Evolutionary conservation across 192 early-diverging fungal genomes (phyloP), one percentile per base, ranked within the genome.

Genomic region (Polychytrium aggregatum): DNA sequence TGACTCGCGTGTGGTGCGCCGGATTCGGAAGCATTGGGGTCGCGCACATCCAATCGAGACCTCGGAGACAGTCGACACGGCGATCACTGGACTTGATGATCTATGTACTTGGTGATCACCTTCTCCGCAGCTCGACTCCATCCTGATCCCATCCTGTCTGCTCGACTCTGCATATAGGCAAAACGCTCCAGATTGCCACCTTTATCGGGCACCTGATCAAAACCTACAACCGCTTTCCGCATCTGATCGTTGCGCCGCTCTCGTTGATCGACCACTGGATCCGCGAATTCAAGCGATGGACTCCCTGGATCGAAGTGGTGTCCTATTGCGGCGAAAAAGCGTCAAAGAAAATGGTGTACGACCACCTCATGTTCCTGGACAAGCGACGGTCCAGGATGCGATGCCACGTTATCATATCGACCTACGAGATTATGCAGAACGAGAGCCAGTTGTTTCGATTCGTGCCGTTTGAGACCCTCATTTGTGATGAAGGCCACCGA

Each of bases 401-500:
- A 63, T 88, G 81, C 53, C 86, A 88, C 51, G 83, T 84, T 1
- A 60, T 88, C 0, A 47, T 88, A 16, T 66, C 73, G 1, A 80
- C 71, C 22, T 82, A 84, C 38, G 80, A 86, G 52, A 61, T 52
- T 1, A 61, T 82, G 49, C 48, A 64, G 44, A 33, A 41, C 3
- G 70, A 83, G 20, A 48, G 49, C 13, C 34, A 30, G 0, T 53
- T 71, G n/a, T 74, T 82, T 48, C 44, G 46, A 14, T 44, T 53
- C 11, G 66, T 84, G 41, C 62, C 51, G 4, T 88, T 82, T 76
- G 68, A 75, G 17, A 64, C 55, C n/a, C 34, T 88, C 28, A 53
- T 85, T 3, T 76, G 84, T 13, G 86, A 88, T 53, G 84, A 88
- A 50, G 84, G 81, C 0, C 86, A 88, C 40, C 71, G 86, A 26